Evolutionary conservation across 495 filamentous ascomycete species (phyloP).

Genomic region (Hyphodiscus hymeniophilus): DNA sequence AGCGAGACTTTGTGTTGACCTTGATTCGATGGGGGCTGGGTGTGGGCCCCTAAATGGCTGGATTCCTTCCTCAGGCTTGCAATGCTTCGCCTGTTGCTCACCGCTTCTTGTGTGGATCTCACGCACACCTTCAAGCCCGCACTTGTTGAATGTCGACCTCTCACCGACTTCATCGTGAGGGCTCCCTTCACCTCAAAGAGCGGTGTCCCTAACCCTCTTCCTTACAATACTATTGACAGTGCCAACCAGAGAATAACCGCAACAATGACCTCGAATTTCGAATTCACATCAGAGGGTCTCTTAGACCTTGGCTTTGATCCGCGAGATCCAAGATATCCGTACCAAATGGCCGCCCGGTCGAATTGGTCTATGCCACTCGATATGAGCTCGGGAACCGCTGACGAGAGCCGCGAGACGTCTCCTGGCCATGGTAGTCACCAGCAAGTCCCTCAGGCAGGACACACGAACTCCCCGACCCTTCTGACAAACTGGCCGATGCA

Average conservation of each 20-base stretch:
- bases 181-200: slow-evolving; percentile 21
- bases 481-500: slow-evolving; percentile 46
- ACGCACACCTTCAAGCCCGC: slow-evolving; percentile 8
- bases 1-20: neutral
- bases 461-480: slow-evolving; percentile 32
- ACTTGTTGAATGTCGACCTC: slow-evolving; percentile 5
- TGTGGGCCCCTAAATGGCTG: neutral
- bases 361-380: slow-evolving; percentile 24
- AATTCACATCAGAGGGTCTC: slow-evolving; percentile 44
- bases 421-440: slow-evolving; percentile 15
- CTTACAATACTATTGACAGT: slow-evolving; percentile 25
- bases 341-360: slow-evolving; percentile 26
- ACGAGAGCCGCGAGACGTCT: slow-evolving; percentile 20
- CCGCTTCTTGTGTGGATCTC: slow-evolving; percentile 14
- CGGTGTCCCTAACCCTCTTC: slow-evolving; percentile 20
- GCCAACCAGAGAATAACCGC: slow-evolving; percentile 13
- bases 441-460: slow-evolving; percentile 17
- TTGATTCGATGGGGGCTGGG: slow-evolving; percentile 16
- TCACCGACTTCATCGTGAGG: slow-evolving; percentile 24
- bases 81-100: slow-evolving; percentile 8
- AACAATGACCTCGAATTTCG: slow-evolving; percentile 42
- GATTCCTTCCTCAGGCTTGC: neutral
- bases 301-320: slow-evolving; percentile 47
- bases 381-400: slow-evolving; percentile 20
- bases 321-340: slow-evolving; percentile 41